Percentiles rank a stretch among this genome's conserved stretches.
Conservation (phyloP, 2,329 filamentous ascomycete genomes). For the Ophiostoma quercus region DNA sequence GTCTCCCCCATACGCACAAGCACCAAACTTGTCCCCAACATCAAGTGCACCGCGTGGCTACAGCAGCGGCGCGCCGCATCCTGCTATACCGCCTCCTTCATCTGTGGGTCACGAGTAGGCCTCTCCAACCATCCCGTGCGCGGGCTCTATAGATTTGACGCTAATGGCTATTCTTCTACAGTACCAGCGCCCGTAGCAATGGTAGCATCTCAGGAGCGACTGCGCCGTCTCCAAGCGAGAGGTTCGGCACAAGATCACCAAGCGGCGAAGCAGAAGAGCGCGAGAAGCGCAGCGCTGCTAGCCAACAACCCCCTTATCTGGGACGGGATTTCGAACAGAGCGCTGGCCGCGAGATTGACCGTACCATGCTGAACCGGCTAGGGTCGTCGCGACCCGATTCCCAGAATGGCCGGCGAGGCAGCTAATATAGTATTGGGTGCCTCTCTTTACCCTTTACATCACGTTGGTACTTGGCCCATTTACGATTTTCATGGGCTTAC, state of each 20-base stretch:
- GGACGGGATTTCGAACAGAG: constrained; percentile 39
- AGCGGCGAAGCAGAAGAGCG: constrained; percentile 30
- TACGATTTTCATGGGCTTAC: not conserved
- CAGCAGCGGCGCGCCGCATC: constrained; percentile 35
- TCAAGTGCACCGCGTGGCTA: constrained; percentile 34
- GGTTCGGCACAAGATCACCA: constrained; percentile 33
- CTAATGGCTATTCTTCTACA: constrained; percentile 30
- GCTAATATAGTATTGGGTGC: not conserved
- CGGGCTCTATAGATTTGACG: not conserved
- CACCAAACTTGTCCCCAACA: constrained; percentile 32
- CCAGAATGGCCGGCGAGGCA: not conserved
- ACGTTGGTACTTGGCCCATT: no score
- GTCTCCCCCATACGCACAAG: constrained; percentile 31
- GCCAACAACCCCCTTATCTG: constrained; percentile 48
- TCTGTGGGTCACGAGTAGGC: constrained; percentile 27
- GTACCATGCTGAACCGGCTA: constrained; percentile 50
- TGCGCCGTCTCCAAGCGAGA: constrained; percentile 35
- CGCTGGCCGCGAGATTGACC: constrained; percentile 47
- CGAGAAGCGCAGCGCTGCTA: constrained; percentile 32
- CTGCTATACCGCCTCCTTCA: constrained; percentile 36
- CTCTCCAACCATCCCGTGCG: constrained; percentile 15
- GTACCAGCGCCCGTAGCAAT: constrained; percentile 37
- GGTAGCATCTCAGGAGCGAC: constrained; percentile 33
- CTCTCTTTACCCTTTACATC: not conserved
- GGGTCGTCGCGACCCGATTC: constrained; percentile 14